Base-by-base conservation (phyloP, 257 asterid species). In the Solanum stenotomum region DNA sequence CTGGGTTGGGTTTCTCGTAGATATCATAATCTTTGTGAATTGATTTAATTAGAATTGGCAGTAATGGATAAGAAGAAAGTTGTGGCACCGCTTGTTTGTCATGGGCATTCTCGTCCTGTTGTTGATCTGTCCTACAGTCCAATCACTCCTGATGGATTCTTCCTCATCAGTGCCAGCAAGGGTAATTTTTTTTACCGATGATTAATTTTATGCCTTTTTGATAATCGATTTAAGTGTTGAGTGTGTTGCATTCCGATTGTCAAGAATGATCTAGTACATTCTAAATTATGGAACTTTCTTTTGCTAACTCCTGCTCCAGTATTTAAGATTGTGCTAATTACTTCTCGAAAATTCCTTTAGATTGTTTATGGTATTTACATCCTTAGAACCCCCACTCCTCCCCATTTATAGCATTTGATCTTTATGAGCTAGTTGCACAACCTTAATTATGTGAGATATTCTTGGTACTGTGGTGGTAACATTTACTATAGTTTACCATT, bases 121-220 rank as follows among this genome's bases (percentile, higher is more conserved):
- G 99, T 97, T n/a, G 99, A 97, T 93, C 90, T 97, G 93, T 94
- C 92, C 90, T 97, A 96, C 94, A 97, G 99, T 89, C 98, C 99
- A 40, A 90, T 94, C 42, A 97, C 99, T 63, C 98, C 98, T 63
- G 99, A 95, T 92, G 99, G 99, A 8, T 94, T 91, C 93, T 97
- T 97, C 90, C 97, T 97, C 86, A 95, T 96, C 90, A 97, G 99
- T 91, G 99, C 99, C 16, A 97, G 99, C 99, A 97, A 97, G 95
- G 99, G 99, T 97, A 94, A 91, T 49, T 25, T 10, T n/a, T 4
- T 5, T n/a, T 25, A 9, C 20, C 34, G 10, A 12, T 46, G 20
- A 82, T 46, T 0, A 5, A 27, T 29, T 2, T 81, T 29, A 5
- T 82, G 29, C 44, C 44, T 18, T 49, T n/a, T 82, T 82, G 70